phyloP scores from a whole-genome alignment of 176 grass and related monocot species.

The Musa troglodytarum region DNA sequence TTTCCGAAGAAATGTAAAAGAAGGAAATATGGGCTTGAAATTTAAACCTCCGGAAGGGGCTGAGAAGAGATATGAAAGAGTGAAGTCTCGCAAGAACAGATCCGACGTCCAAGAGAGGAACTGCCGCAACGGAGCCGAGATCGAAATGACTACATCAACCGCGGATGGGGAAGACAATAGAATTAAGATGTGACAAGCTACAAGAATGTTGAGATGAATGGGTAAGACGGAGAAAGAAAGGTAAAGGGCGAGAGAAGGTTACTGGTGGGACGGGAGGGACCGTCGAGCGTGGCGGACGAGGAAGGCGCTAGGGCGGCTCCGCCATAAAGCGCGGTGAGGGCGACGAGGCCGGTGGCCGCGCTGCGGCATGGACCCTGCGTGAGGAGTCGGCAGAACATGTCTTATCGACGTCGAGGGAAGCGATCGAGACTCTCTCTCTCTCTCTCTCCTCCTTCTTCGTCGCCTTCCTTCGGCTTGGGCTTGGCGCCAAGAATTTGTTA shows the following conservation, averaged over 20 bases:
- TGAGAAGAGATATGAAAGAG: background rate
- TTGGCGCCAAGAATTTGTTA: too few species aligned
- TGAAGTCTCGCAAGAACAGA: background rate
- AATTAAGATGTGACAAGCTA: background rate
- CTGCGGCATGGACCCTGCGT: background rate
- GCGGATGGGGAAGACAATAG: background rate
- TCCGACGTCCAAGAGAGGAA: background rate
- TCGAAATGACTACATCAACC: background rate
- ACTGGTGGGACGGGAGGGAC: background rate
- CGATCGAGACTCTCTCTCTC: background rate
- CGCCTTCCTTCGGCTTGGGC: too few species aligned
- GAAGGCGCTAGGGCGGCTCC: background rate
- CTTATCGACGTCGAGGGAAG: background rate
- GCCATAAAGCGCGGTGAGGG: background rate
- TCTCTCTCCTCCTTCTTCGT: too few species aligned
- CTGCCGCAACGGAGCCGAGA: background rate
- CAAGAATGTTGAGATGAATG: too few species aligned
- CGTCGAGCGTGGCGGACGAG: background rate
- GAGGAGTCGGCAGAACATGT: constrained; percentile 7
- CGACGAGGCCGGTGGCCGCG: constrained; percentile 2
- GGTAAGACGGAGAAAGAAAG: background rate
- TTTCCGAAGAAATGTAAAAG: background rate
- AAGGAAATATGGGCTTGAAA: background rate
- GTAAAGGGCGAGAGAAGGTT: background rate
- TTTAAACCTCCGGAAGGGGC: background rate